Percentiles rank a stretch among this genome's conserved stretches.
phyloP scores from a whole-genome alignment of 179 eudicot species.

The Beta macrorhiza region DNA sequence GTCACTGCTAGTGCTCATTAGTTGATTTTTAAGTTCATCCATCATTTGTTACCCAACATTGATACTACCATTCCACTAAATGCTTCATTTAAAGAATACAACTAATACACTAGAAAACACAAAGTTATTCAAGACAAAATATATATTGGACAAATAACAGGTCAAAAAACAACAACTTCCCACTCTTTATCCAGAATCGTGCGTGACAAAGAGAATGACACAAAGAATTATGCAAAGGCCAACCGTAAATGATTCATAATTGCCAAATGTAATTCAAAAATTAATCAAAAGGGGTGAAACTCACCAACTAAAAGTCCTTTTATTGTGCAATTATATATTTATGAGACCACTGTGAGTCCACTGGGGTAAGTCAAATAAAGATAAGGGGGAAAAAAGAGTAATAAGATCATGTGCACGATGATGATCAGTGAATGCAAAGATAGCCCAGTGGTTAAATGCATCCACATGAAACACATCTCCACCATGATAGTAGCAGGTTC shows the following conservation, averaged over 20 bases:
- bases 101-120: not conserved
- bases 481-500: too few species aligned
- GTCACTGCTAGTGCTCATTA: not conserved
- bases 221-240: not conserved
- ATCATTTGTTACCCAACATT: not conserved
- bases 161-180: not conserved
- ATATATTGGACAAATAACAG: not conserved
- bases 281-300: not conserved
- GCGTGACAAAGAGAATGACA: not conserved
- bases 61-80: not conserved
- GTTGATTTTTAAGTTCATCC: not conserved
- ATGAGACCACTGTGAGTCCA: too few species aligned
- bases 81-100: not conserved
- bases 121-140: not conserved
- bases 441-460: too few species aligned
- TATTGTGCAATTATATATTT: too few species aligned
- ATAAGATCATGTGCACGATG: too few species aligned
- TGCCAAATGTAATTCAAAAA: not conserved
- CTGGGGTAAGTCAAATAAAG: too few species aligned
- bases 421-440: too few species aligned
- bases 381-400: too few species aligned
- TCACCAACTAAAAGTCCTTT: not conserved
- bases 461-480: too few species aligned
- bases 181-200: not conserved
- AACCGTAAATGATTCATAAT: not conserved